These are phyloP conservation scores for Alternaria sp. DNA, from an alignment of 2,329 filamentous ascomycete genomes.

Conservation along the genomic window DNA sequence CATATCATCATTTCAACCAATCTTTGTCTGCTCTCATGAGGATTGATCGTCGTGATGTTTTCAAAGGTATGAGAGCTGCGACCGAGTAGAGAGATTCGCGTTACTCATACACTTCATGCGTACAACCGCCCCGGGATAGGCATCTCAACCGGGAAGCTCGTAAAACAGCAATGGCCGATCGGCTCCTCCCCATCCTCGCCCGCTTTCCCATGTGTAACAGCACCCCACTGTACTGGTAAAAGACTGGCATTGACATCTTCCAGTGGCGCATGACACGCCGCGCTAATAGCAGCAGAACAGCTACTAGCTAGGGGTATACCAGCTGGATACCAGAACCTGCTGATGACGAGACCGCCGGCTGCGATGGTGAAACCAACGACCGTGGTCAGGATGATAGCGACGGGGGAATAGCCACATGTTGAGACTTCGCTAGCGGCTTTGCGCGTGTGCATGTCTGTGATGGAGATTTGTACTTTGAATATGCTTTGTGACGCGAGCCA, in stretches of 20 bases:
- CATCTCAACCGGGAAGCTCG: slow-evolving; percentile 20
- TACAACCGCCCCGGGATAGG: slow-evolving; percentile 20
- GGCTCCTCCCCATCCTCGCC: not conserved
- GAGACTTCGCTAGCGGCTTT: not conserved
- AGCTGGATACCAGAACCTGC: slow-evolving; percentile 19
- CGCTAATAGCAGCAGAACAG: slow-evolving; percentile 44
- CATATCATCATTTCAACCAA: not conserved
- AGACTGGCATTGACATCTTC: slow-evolving; percentile 23
- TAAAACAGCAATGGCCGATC: slow-evolving; percentile 27
- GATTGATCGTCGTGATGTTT: not conserved
- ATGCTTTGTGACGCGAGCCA: slow-evolving; percentile 55
- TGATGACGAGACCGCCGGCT: slow-evolving; percentile 16
- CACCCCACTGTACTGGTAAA: slow-evolving; percentile 38
- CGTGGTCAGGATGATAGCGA: slow-evolving; percentile 18
- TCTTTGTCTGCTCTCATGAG: not conserved
- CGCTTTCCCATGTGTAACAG: slow-evolving; percentile 6
- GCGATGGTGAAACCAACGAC: slow-evolving; percentile 16
- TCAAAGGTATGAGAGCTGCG: not conserved
- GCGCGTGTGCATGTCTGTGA: not conserved
- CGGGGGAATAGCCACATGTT: not conserved
- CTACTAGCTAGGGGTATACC: slow-evolving; percentile 36
- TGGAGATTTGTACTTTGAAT: slow-evolving; percentile 43
- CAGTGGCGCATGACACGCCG: slow-evolving; percentile 35
- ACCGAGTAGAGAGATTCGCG: not conserved
- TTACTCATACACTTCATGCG: not conserved